A percentile compares a stretch with the other conserved stretches of the same genome.
Evolutionary conservation across 257 asterid genomes (phyloP).

Genomic region (Parsonsia alboflavescens): DNA sequence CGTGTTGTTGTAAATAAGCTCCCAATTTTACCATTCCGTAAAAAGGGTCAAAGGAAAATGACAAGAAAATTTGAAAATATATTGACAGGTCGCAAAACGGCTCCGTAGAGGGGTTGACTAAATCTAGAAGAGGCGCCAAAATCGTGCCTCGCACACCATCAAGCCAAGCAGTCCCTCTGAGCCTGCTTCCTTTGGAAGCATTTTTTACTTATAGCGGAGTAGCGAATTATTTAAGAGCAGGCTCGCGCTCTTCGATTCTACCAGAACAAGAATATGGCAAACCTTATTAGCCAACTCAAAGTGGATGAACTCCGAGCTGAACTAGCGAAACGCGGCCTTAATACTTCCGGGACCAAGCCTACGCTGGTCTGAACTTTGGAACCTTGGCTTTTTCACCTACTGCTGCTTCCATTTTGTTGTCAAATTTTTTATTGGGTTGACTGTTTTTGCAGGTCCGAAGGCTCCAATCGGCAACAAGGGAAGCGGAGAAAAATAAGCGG

Average conservation of each 20-base stretch:
- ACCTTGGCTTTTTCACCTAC: not conserved
- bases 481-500: constrained; percentile 35
- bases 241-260: not conserved
- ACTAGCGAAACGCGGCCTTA: constrained; percentile 69
- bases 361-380: constrained; percentile 34
- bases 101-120: not conserved
- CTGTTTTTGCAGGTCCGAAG: constrained; percentile 50
- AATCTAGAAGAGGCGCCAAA: constrained; percentile 17
- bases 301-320: constrained; percentile 62
- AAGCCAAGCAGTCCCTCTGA: not conserved
- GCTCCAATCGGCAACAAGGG: constrained; percentile 47
- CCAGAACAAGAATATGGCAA: constrained; percentile 22
- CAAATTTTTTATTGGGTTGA: not conserved
- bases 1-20: no score
- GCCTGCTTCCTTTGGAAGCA: constrained; percentile 30
- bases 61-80: not conserved
- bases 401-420: not conserved
- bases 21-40: no score
- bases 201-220: not conserved
- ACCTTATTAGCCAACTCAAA: constrained; percentile 34
- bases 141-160: constrained; percentile 25
- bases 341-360: constrained; percentile 64
- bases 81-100: not conserved
- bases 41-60: not conserved
- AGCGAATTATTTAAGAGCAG: not conserved